Evolutionary conservation across 2,329 filamentous ascomycete genomes (phyloP), one percentile per base, ranked within the genome.

Genomic region (Pseudocercospora cruenta): DNA sequence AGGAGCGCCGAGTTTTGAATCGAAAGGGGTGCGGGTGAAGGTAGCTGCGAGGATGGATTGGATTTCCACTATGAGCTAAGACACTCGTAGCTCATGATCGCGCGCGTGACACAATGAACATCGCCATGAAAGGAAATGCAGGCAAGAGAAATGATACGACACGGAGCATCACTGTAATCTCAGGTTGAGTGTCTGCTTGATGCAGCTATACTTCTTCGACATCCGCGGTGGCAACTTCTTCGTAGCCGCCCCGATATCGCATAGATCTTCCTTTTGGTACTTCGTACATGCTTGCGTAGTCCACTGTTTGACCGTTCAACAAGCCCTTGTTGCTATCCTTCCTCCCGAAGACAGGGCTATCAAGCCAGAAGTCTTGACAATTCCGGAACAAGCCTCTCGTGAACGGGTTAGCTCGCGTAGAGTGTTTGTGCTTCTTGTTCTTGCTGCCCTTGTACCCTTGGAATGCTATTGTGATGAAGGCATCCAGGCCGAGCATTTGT

Each of bases 341-440:
- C 10, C 90, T 88, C 77, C 97, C 94, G 19, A 96, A 78, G 0
- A 94, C 91, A 1, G 91, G 90, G 1, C 92, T 88, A 76, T 98
- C 95, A 74, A 91, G 94, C 93, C 94, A 98, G 78, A 99, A 99
- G 79, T 99, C 96, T 71, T 88, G 90, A 80, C 95, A 99, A 77
- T 99, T 99, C 66, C 89, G 87, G n/a, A 96, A 73, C 45, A 93
- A 84, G 7, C 95, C 95, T 33, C 89, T 85, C 65, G 89, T 94
- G 78, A 94, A 99, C 0, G 94, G 94, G 77, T 98, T 99, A 70
- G 84, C 86, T 63, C 84, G 83, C 69, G 69, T 69, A 4, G 58
- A 9, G 21, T 62, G 69, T 51, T 69, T 62, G 14, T 66, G 63
- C 72, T 79, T 69, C 70, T 80, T 70, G 71, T 80, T 82, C 84